Percentiles rank a stretch among this genome's conserved stretches.
Conservation (phyloP, 1,139 yeast genomes). For the Debaryomycetaceae sp. region DNA sequence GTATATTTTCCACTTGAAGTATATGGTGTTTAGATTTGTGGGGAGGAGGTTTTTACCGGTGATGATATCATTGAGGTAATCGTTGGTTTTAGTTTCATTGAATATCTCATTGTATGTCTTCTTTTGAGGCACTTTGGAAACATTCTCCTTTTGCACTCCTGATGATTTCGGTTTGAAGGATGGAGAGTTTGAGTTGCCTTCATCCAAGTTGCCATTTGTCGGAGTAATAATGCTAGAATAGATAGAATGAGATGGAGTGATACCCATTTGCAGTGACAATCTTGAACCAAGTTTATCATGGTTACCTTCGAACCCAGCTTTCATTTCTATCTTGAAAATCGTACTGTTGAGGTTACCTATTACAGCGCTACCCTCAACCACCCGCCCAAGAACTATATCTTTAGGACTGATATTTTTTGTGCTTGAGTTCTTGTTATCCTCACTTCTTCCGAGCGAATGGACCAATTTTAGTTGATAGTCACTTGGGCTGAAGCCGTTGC, state of each 20-base stretch:
- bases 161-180: neutral
- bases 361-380: neutral
- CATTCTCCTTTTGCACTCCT: constrained; percentile 2
- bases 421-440: constrained; percentile 7
- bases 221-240: constrained; percentile 20
- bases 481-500: neutral
- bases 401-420: constrained; percentile 6
- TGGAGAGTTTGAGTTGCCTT: constrained; percentile 1
- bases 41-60: constrained; percentile 34
- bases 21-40: constrained; percentile 35
- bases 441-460: constrained; percentile 3
- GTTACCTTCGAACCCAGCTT: neutral
- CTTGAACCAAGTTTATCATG: neutral
- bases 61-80: constrained; percentile 36
- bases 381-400: neutral
- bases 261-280: constrained; percentile 7
- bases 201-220: neutral
- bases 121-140: constrained; percentile 1
- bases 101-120: neutral
- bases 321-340: neutral
- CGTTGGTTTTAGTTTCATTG: constrained; percentile 14
- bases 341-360: neutral
- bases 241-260: constrained; percentile 29
- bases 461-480: constrained; percentile 2
- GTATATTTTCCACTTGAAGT: constrained; percentile 72